These are phyloP conservation scores for Arabis hirsuta DNA, from an alignment of 345 rosid genomes.

Conservation along the genomic window DNA sequence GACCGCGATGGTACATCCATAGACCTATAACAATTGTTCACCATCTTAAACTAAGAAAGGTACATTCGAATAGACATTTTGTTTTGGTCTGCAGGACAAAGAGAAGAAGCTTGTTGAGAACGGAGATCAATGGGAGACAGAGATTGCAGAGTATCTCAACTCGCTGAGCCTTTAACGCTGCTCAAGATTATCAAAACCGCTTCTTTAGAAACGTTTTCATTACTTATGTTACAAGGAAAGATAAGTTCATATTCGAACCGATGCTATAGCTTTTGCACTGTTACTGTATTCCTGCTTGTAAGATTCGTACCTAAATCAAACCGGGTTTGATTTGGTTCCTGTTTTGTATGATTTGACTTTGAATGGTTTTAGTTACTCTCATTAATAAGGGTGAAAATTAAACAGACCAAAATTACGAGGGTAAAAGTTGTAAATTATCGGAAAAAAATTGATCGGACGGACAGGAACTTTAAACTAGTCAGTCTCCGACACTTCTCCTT, in stretches of 20 bases:
- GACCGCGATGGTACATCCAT: slow-evolving; percentile 51
- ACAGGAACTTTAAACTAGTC: slow-evolving; percentile 9
- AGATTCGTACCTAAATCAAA: not conserved
- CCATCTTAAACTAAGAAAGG: not conserved
- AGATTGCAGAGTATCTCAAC: slow-evolving; percentile 71
- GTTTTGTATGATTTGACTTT: not conserved
- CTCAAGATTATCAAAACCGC: not conserved
- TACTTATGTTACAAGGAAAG: slow-evolving; percentile 25
- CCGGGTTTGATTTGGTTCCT: slow-evolving; percentile 8
- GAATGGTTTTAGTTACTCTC: not conserved
- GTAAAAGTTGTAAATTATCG: not conserved
- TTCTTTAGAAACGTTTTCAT: slow-evolving; percentile 12
- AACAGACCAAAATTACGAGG: slow-evolving; percentile 16
- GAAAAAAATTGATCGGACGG: slow-evolving; percentile 35
- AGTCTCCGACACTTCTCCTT: slow-evolving; percentile 14
- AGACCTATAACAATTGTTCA: not conserved
- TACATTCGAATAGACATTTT: not conserved
- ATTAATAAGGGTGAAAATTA: not conserved
- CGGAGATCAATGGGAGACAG: slow-evolving; percentile 81
- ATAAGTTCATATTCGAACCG: not conserved
- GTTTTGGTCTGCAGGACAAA: slow-evolving; percentile 57
- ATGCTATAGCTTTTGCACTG: not conserved
- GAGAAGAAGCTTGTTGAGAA: slow-evolving; percentile 88
- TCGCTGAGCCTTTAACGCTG: not conserved
- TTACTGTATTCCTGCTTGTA: not conserved